Evolutionary conservation across 192 early-diverging fungal species (phyloP), one percentile per base, ranked within the genome.

Genomic region (Umbelopsis sp.): DNA sequence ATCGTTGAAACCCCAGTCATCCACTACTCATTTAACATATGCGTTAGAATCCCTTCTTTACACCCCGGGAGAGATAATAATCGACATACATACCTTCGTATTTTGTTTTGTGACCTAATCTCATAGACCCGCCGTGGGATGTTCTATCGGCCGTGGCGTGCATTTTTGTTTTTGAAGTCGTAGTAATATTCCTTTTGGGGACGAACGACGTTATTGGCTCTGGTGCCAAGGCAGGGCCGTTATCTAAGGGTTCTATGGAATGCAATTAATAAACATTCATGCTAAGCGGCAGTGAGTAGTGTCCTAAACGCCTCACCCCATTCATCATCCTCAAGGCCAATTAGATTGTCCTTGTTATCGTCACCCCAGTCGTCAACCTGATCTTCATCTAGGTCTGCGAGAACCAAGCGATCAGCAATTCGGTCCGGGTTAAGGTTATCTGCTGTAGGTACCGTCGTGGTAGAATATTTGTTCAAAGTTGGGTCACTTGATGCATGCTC

Each of bases 321-420:
- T 21, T 74, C 77, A 32, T 84, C 83, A 26, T 82, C 75, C 12
- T 73, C 69, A 22, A 81, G 69, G 11, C 75, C 75, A 76, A 82
- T 77, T 5, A 49, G 65, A 62, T 75, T n/a, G 50, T 71, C 45
- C 10, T 52, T 77, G 31, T 68, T 29, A 45, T 71, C 70, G 38
- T 73, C 36, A 22, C 65, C 70, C 72, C 71, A 79, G 1, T 45
- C 66, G 65, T 71, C 53, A 17, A 20, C 65, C 17, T 29, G 70
- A 20, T 76, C 70, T 32, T 73, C 73, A 41, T 59, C 68, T 34
- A 62, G 31, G 62, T 79, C 77, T 0, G 77, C 73, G 16, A 74
- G 70, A 11, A 73, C 80, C 68, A 82, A 68, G 11, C 77, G 77
- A 41, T 41, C 75, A 68, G 36, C 71, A 76, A 26, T 73, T 76